Evolutionary conservation across 2,329 filamentous ascomycete species (phyloP).

Genomic region (Neodidymelliopsis sp.): DNA sequence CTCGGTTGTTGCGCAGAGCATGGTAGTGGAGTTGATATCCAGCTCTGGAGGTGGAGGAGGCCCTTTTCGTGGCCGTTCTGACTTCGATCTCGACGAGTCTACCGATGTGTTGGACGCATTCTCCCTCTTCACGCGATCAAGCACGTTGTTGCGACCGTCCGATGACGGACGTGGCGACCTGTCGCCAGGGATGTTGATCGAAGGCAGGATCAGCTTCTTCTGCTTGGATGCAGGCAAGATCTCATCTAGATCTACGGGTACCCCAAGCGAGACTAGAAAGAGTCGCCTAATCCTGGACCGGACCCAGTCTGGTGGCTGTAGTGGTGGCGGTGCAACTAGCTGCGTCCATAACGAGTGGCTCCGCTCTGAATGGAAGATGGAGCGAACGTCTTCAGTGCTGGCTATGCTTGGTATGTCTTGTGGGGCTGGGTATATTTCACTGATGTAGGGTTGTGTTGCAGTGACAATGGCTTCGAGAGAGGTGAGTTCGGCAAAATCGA

Average conservation of each 20-base stretch:
- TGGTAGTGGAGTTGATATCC: slow-evolving; percentile 78
- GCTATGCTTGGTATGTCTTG: slow-evolving; percentile 55
- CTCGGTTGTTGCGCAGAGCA: slow-evolving; percentile 83
- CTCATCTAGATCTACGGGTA: slow-evolving; percentile 95
- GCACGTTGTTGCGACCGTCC: slow-evolving; percentile 48
- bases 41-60: slow-evolving; percentile 75
- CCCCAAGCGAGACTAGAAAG: slow-evolving; percentile 93
- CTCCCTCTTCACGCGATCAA: slow-evolving; percentile 49
- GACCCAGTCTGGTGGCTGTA: slow-evolving; percentile 97
- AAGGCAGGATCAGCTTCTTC: slow-evolving; percentile 94
- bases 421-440: slow-evolving; percentile 62
- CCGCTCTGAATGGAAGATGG: slow-evolving; percentile 75
- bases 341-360: slow-evolving; percentile 95
- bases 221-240: slow-evolving; percentile 97
- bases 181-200: slow-evolving; percentile 61
- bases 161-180: slow-evolving; percentile 49
- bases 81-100: slow-evolving; percentile 47
- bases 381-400: slow-evolving; percentile 35
- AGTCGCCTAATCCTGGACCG: slow-evolving; percentile 92
- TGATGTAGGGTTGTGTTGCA: slow-evolving; percentile 71
- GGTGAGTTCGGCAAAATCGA: slow-evolving; percentile 70
- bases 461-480: slow-evolving; percentile 65
- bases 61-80: slow-evolving; percentile 59
- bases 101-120: slow-evolving; percentile 50
- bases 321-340: slow-evolving; percentile 89